A percentile compares a stretch with the other conserved stretches of the same genome.
phyloP scores from a whole-genome alignment of 192 early-diverging fungal genomes.

The Dissophora ornata region DNA sequence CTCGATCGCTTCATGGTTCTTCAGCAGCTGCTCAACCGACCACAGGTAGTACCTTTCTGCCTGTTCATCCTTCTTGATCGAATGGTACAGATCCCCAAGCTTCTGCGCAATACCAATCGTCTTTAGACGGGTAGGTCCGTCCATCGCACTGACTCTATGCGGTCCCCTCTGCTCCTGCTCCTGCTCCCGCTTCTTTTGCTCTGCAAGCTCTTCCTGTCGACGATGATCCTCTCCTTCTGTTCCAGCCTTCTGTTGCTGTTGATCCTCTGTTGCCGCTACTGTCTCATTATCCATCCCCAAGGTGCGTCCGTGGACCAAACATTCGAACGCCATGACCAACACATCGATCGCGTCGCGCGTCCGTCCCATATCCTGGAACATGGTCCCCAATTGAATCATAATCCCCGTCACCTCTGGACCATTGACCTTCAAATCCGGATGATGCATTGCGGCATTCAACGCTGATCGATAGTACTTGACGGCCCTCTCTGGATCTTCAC shows the following conservation, averaged over 20 bases:
- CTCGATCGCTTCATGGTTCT: conserved; percentile 20
- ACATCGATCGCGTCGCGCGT: conserved; percentile 61
- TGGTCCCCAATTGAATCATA: conserved; percentile 65
- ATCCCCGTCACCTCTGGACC: conserved; percentile 67
- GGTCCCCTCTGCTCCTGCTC: no score
- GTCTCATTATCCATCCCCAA: conserved; percentile 39
- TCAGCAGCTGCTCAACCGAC: conserved; percentile 66
- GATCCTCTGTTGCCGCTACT: no score
- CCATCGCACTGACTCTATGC: conserved; percentile 26
- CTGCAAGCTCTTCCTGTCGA: background rate
- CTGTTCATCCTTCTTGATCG: conserved; percentile 56
- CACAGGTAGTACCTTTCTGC: conserved; percentile 68
- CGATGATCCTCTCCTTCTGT: conserved; percentile 4
- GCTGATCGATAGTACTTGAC: conserved; percentile 60
- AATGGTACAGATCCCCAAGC: conserved; percentile 61
- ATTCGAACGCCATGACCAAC: conserved; percentile 56
- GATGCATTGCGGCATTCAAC: conserved; percentile 55
- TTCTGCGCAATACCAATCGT: conserved; percentile 64
- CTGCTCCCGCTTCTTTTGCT: background rate
- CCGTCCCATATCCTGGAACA: conserved; percentile 59
- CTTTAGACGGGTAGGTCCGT: conserved; percentile 56
- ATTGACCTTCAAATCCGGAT: conserved; percentile 54
- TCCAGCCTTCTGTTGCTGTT: background rate
- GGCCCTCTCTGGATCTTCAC: conserved; percentile 56
- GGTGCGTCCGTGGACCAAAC: conserved; percentile 43